phyloP scores from a whole-genome alignment of 2,329 filamentous ascomycete genomes.

The Graphiopsis chlorocephala region DNA sequence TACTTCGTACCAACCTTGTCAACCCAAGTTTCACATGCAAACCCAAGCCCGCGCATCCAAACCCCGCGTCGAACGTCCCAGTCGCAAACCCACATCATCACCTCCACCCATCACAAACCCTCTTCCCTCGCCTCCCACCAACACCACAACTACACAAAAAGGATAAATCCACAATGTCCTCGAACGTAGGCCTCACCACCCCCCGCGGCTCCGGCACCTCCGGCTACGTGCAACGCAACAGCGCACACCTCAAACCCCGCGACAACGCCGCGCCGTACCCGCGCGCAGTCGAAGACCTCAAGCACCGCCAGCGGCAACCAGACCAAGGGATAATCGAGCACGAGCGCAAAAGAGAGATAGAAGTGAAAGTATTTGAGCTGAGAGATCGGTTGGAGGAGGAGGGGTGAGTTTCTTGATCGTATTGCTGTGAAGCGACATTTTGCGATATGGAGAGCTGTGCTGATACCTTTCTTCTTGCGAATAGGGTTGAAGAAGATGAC shows the following conservation, averaged over 20 bases:
- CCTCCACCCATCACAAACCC: neutral
- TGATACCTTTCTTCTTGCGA: neutral
- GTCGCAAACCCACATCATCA: neutral
- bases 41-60: neutral
- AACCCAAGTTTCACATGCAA: neutral
- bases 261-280: constrained; percentile 77
- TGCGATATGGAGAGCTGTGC: neutral
- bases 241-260: constrained; percentile 81
- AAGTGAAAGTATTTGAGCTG: constrained; percentile 89
- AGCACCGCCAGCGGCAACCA: constrained; percentile 76
- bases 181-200: constrained; percentile 93
- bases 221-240: constrained; percentile 95
- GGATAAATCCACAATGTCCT: constrained; percentile 65
- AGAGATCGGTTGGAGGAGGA: constrained; percentile 90
- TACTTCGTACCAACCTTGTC: neutral
- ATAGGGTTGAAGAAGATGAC: constrained; percentile 78
- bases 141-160: neutral
- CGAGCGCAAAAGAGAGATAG: constrained; percentile 84
- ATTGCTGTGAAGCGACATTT: neutral
- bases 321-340: constrained; percentile 93
- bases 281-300: constrained; percentile 59
- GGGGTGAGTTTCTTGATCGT: constrained; percentile 50
- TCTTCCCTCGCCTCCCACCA: neutral
- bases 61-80: neutral
- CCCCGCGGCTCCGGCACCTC: constrained; percentile 94